Percentiles rank a stretch among this genome's conserved stretches.
phyloP scores from a whole-genome alignment of 1,284 basidiomycete genomes.

The Mycosarcoma mackinlayi region DNA sequence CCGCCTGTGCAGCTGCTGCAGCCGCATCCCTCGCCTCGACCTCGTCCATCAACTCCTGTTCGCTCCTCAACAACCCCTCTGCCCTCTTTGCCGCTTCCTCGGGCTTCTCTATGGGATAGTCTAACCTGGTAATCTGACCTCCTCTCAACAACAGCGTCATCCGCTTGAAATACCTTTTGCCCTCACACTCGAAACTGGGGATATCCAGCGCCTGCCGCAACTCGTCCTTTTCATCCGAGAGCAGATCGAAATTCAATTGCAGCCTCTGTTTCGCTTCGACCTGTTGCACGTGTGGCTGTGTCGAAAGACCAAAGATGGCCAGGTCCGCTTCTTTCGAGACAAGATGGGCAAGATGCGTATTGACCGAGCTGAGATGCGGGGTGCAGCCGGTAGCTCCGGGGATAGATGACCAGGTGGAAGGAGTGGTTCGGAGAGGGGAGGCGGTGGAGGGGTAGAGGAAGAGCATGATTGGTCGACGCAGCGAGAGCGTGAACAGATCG shows the following conservation, averaged over 20 bases:
- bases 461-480: constrained; percentile 56
- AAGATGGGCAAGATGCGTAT: constrained; percentile 21
- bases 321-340: constrained; percentile 42
- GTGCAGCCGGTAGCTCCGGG: constrained; percentile 40
- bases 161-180: constrained; percentile 25
- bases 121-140: constrained; percentile 57
- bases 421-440: constrained; percentile 13
- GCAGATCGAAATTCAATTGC: constrained; percentile 30
- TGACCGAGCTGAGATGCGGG: constrained; percentile 44
- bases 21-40: constrained; percentile 48
- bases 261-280: constrained; percentile 25
- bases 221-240: constrained; percentile 36
- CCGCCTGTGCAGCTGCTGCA: constrained; percentile 10
- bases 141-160: constrained; percentile 57
- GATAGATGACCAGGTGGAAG: constrained; percentile 32
- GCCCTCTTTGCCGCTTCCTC: constrained; percentile 47
- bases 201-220: constrained; percentile 45
- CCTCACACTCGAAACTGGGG: constrained; percentile 42
- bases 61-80: constrained; percentile 41
- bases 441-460: constrained; percentile 49
- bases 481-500: constrained; percentile 62
- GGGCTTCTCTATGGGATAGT: constrained; percentile 52
- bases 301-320: constrained; percentile 55
- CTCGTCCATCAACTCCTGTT: constrained; percentile 41
- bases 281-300: constrained; percentile 37